A percentile compares a stretch with the other conserved stretches of the same genome.
These are phyloP conservation scores for Tuber microsphaerosporum DNA, from an alignment of 495 filamentous ascomycete genomes.

Conservation along the genomic window DNA sequence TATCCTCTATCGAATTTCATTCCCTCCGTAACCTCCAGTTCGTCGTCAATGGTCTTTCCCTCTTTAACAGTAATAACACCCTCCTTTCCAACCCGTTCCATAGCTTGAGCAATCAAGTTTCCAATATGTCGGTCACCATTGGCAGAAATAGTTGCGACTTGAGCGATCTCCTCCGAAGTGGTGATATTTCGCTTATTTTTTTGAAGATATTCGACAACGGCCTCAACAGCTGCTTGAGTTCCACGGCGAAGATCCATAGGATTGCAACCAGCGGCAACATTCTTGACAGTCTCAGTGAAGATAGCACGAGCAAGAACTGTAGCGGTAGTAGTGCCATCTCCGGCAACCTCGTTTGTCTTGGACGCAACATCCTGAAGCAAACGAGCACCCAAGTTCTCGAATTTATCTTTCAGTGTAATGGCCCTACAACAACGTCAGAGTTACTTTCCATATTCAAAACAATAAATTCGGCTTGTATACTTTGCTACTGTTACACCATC, in stretches of 20 bases:
- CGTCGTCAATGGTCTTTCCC: slow-evolving; percentile 95
- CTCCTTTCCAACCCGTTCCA: slow-evolving; percentile 99
- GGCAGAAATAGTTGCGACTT: slow-evolving; percentile 95
- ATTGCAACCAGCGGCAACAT: slow-evolving; percentile 98
- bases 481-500: slow-evolving; percentile 43
- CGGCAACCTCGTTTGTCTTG: slow-evolving; percentile 97
- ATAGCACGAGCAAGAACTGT: slow-evolving; percentile 96
- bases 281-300: slow-evolving; percentile 99
- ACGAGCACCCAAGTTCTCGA: slow-evolving; percentile 96
- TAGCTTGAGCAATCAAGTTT: slow-evolving; percentile 89
- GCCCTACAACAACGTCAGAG: slow-evolving; percentile 48
- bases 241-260: slow-evolving; percentile 97
- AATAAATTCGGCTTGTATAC: slow-evolving; percentile 11
- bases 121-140: slow-evolving; percentile 96
- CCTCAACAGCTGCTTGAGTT: slow-evolving; percentile 91
- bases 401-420: slow-evolving; percentile 93
- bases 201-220: slow-evolving; percentile 87
- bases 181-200: slow-evolving; percentile 94
- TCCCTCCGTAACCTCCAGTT: slow-evolving; percentile 97
- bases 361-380: slow-evolving; percentile 95
- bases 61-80: slow-evolving; percentile 99
- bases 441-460: slow-evolving; percentile 10
- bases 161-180: slow-evolving; percentile 91
- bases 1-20: slow-evolving; percentile 99
- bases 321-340: slow-evolving; percentile 96